Evolutionary conservation across 164 flowering plant genomes (phyloP).

Genomic region (Magnolia kwangsiensis): DNA sequence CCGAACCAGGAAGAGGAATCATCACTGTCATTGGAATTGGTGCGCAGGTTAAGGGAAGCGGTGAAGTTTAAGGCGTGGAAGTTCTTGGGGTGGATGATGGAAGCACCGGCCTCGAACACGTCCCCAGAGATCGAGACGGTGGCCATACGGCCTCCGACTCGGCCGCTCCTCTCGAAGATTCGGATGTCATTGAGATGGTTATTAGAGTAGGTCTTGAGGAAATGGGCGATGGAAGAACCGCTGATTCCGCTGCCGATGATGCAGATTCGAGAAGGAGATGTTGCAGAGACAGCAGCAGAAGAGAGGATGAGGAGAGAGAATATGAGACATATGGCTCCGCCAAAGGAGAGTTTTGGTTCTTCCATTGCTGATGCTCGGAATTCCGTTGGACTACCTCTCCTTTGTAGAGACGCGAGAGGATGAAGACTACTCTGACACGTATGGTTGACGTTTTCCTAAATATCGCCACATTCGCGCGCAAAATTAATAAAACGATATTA

Average conservation of each 20-base stretch:
- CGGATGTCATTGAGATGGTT: constrained; percentile 25
- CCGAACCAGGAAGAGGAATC: constrained; percentile 34
- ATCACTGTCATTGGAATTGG: constrained; percentile 23
- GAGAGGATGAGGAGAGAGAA: neutral
- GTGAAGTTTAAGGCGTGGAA: constrained; percentile 57
- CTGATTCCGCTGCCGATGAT: constrained; percentile 85
- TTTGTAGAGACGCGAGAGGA: neutral
- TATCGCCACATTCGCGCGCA: too few species aligned
- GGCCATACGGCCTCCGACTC: constrained; percentile 88
- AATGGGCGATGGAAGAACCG: constrained; percentile 82
- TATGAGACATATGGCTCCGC: neutral
- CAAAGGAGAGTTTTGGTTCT: neutral
- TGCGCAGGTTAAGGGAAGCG: constrained; percentile 34
- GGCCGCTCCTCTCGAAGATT: constrained; percentile 61
- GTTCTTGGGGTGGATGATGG: constrained; percentile 89
- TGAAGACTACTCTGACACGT: too few species aligned
- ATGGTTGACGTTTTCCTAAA: too few species aligned
- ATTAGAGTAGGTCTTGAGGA: constrained; percentile 54
- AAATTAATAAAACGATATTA: too few species aligned
- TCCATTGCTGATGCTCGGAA: neutral
- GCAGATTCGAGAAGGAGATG: constrained; percentile 38
- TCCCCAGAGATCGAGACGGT: constrained; percentile 60
- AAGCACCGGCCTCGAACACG: constrained; percentile 89
- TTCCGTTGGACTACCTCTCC: neutral
- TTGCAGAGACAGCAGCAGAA: too few species aligned